phyloP scores from a whole-genome alignment of 192 early-diverging fungal genomes.

The Pilobolus umbonatus region DNA sequence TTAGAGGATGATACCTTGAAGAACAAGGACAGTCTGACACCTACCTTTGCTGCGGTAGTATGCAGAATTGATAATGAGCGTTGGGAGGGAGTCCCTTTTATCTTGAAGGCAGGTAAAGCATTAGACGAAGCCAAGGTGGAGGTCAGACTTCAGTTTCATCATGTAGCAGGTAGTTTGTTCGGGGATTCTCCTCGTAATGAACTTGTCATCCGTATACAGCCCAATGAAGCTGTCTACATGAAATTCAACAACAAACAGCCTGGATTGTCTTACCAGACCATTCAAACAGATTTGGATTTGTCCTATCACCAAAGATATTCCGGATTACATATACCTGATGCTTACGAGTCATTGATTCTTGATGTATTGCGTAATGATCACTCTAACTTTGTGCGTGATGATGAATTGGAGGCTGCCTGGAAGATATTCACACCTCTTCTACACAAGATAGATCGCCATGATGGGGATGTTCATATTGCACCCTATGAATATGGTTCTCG shows the following conservation, averaged over 20 bases:
- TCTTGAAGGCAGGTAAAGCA: constrained; percentile 85
- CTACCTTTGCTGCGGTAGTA: constrained; percentile 87
- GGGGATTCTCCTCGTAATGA: constrained; percentile 82
- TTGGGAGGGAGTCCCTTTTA: constrained; percentile 91
- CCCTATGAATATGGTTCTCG: constrained; percentile 80
- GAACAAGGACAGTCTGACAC: constrained; percentile 72
- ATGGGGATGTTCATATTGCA: constrained; percentile 41
- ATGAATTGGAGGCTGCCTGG: constrained; percentile 96
- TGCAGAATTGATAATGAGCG: constrained; percentile 92
- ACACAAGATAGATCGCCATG: constrained; percentile 73
- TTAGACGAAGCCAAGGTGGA: constrained; percentile 91
- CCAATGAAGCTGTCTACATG: constrained; percentile 93
- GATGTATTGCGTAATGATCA: constrained; percentile 91
- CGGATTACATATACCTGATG: constrained; percentile 90
- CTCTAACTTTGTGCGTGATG: constrained; percentile 90
- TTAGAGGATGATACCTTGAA: constrained; percentile 83
- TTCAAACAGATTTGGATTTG: constrained; percentile 90
- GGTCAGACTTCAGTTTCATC: constrained; percentile 95
- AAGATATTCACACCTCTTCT: constrained; percentile 95
- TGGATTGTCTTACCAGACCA: constrained; percentile 78
- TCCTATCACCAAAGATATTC: constrained; percentile 88
- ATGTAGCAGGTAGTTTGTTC: constrained; percentile 83
- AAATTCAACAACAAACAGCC: constrained; percentile 96
- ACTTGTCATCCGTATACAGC: constrained; percentile 92
- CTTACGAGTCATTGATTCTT: constrained; percentile 93